Evolutionary conservation across 139 green algal species (phyloP).

Genomic region (Ostreobium quekettii): DNA sequence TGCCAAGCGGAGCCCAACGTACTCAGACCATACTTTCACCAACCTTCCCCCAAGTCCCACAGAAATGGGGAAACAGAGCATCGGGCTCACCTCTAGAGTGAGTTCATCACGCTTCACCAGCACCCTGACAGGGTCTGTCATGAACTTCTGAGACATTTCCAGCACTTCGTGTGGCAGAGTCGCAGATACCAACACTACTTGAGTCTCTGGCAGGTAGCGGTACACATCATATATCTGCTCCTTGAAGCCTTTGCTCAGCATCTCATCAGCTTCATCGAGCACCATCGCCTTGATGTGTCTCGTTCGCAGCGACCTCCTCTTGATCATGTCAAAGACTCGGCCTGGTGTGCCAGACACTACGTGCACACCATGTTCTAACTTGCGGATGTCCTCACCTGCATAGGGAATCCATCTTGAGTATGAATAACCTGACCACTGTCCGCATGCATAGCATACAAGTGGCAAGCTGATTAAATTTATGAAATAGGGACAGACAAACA

Average conservation of each 20-base stretch:
- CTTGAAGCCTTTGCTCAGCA: conserved; percentile 97
- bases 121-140: conserved; percentile 95
- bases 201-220: conserved; percentile 68
- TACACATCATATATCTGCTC: conserved; percentile 99
- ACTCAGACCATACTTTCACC: too few relatives aligned
- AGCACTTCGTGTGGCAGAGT: conserved; percentile 93
- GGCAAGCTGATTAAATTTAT: background rate
- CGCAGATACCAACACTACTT: conserved; percentile 91
- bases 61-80: too few relatives aligned
- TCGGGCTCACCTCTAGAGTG: conserved; percentile 90
- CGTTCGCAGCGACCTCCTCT: conserved; percentile 64
- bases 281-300: conserved; percentile 55
- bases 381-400: conserved; percentile 86
- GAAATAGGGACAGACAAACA: too few relatives aligned
- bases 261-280: conserved; percentile 96
- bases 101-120: conserved; percentile 99
- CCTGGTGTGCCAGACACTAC: conserved; percentile 93
- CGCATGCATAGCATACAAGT: too few relatives aligned
- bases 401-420: too few relatives aligned
- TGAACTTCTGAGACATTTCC: conserved; percentile 98
- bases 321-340: conserved; percentile 98
- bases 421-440: too few relatives aligned
- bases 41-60: too few relatives aligned
- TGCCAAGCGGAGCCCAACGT: too few relatives aligned
- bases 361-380: conserved; percentile 86